Base-by-base conservation (phyloP, 164 flowering plant species). In the Tetrastigma voinierianum region DNA sequence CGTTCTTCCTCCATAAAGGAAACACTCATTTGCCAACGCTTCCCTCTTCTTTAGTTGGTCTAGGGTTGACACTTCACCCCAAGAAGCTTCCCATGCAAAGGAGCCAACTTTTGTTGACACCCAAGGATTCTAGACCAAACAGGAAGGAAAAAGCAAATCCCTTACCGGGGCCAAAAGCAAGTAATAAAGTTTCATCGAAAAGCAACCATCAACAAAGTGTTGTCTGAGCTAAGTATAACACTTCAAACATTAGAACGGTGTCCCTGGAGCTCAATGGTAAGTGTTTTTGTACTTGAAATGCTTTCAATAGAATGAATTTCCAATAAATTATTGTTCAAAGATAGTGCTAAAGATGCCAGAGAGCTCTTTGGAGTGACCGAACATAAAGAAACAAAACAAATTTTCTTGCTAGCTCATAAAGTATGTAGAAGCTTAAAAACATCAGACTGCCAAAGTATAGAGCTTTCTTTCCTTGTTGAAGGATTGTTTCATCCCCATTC, bases 211-310 rank as follows among this genome's bases (percentile, higher is more conserved):
- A 96, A 77, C 69, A 90, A 86, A 13, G 86, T 83, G 71, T 86
- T 91, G 75, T 96, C 97, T 52, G 95, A 84, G 74, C 98, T 93
- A 62, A 96, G 95, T 19, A 90, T 67, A 58, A 96, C 89, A 80
- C 99, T 96, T 85, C 96, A 84, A 64, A 93, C 76, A 80, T 77
- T 90, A 67, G 98, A 86, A 46, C 97, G 99, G 66, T 96, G 97
- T 46, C 99, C 99, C 1, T 79, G 88, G 62, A 88, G 96, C 64
- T 93, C 96, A 79, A 96, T 80, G 53, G 88, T 67, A 67, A 70
- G 78, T 47, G 77, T 63, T 80, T 85, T 90, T 23, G 75, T 68
- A n/a, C 66, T 58, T 51, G 83, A 65, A 58, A 32, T 70, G 66
- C 72, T 82, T 59, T 82, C 83, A 61, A 96, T 66, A 43, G 95